These are phyloP conservation scores for Xylaria sp. DNA, from an alignment of 2,329 filamentous ascomycete genomes.

Conservation along the genomic window DNA sequence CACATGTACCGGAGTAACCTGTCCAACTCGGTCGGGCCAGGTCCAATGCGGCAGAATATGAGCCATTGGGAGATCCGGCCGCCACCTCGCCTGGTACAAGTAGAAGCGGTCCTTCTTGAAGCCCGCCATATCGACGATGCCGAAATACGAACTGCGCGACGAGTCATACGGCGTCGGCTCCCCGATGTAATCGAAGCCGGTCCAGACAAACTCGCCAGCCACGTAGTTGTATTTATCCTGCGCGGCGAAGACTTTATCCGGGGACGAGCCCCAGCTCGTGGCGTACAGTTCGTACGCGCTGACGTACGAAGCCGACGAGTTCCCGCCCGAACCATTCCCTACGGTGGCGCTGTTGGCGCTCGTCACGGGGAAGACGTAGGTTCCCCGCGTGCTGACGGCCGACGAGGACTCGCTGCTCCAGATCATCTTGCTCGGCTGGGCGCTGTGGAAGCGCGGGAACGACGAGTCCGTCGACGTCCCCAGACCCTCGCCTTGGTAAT, in stretches of 20 bases:
- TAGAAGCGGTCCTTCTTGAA: slow-evolving; percentile 68
- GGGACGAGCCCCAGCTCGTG: slow-evolving; percentile 58
- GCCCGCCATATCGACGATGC: slow-evolving; percentile 67
- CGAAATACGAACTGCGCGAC: slow-evolving; percentile 64
- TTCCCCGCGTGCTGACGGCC: slow-evolving; percentile 61
- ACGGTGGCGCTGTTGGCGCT: slow-evolving; percentile 53
- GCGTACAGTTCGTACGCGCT: slow-evolving; percentile 65
- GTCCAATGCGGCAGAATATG: slow-evolving; percentile 69
- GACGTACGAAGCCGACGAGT: slow-evolving; percentile 54
- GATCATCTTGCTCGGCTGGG: slow-evolving; percentile 61
- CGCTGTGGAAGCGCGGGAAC: slow-evolving; percentile 54
- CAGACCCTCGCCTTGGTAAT: slow-evolving; percentile 66
- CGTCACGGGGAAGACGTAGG: slow-evolving; percentile 64
- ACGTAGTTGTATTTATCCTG: slow-evolving; percentile 63
- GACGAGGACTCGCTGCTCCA: slow-evolving; percentile 58
- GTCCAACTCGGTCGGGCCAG: slow-evolving; percentile 60
- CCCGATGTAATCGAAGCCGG: slow-evolving; percentile 62
- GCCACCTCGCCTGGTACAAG: slow-evolving; percentile 66
- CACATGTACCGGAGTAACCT: slow-evolving; percentile 65
- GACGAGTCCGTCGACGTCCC: slow-evolving; percentile 27
- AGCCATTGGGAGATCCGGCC: slow-evolving; percentile 58
- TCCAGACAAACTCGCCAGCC: slow-evolving; percentile 66
- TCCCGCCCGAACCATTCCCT: slow-evolving; percentile 53
- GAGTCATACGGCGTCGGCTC: slow-evolving; percentile 62
- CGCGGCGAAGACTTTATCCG: slow-evolving; percentile 63